These are phyloP conservation scores for Malus hybrid DNA, from an alignment of 331 rosid genomes.

Conservation along the genomic window DNA sequence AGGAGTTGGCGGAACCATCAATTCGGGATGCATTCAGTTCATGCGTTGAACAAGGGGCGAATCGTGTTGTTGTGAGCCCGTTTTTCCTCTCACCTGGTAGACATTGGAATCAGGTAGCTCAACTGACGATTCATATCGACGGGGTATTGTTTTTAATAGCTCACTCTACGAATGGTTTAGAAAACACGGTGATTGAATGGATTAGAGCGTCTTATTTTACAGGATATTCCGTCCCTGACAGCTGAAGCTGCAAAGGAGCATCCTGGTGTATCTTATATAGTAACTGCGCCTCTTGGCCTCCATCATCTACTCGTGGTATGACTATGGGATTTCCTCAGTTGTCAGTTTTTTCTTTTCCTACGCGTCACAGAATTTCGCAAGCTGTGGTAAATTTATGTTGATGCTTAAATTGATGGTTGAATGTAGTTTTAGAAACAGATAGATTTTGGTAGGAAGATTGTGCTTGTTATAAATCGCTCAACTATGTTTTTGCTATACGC, in stretches of 20 bases:
- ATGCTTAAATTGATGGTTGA: too few relatives aligned
- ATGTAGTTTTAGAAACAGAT: not conserved
- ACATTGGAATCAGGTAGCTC: conserved; percentile 78
- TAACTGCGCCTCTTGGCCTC: conserved; percentile 92
- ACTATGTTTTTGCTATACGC: too few relatives aligned
- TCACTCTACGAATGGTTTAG: not conserved
- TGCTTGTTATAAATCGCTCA: too few relatives aligned
- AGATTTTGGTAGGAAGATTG: too few relatives aligned
- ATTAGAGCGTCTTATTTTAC: conserved; percentile 11
- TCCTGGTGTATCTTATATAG: conserved; percentile 60
- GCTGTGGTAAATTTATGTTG: not conserved
- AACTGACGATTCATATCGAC: not conserved
- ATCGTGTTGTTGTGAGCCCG: conserved; percentile 59
- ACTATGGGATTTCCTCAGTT: not conserved
- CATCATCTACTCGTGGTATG: conserved; percentile 79
- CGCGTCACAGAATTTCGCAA: not conserved
- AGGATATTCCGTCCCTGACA: conserved; percentile 92
- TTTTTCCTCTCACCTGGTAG: conserved; percentile 88
- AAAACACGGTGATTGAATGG: not conserved
- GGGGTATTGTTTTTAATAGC: not conserved
- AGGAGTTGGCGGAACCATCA: conserved; percentile 92
- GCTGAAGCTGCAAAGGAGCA: conserved; percentile 84
- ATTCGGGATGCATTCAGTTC: conserved; percentile 57
- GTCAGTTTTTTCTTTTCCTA: not conserved
- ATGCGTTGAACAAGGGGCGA: conserved; percentile 66